Percentiles rank a stretch among this genome's conserved stretches.
Evolutionary conservation across 805 yeast species (phyloP).

Genomic region (Metschnikowia cubensis): DNA sequence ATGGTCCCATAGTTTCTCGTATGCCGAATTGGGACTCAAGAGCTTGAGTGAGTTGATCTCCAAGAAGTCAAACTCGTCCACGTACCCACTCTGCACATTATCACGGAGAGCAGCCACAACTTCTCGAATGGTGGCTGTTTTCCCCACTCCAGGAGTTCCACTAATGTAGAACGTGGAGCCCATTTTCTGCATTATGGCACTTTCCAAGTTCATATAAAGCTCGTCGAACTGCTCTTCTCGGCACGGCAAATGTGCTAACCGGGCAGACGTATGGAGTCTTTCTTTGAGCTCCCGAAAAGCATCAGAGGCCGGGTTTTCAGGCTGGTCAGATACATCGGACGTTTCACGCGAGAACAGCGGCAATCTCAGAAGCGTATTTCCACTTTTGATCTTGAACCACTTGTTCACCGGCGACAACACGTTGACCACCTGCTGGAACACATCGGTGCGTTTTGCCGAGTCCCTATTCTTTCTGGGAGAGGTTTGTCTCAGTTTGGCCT

Average conservation of each 20-base stretch:
- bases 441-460: slow-evolving; percentile 7
- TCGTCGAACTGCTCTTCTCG: slow-evolving; percentile 78
- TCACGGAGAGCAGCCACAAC: slow-evolving; percentile 66
- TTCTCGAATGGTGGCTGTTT: slow-evolving; percentile 88
- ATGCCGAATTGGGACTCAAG: slow-evolving; percentile 73
- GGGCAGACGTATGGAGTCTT: slow-evolving; percentile 42
- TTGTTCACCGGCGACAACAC: slow-evolving; percentile 22
- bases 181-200: slow-evolving; percentile 61
- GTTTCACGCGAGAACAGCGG: slow-evolving; percentile 18
- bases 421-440: slow-evolving; percentile 15
- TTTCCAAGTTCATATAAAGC: slow-evolving; percentile 63
- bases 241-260: slow-evolving; percentile 64
- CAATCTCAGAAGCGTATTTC: slow-evolving; percentile 17
- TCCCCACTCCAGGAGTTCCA: slow-evolving; percentile 98
- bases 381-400: slow-evolving; percentile 25
- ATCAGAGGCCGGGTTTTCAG: slow-evolving; percentile 17
- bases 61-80: slow-evolving; percentile 57
- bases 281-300: slow-evolving; percentile 39
- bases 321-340: background rate
- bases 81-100: slow-evolving; percentile 22
- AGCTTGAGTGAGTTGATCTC: slow-evolving; percentile 92
- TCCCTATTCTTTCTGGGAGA: slow-evolving; percentile 1
- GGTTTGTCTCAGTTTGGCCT: background rate
- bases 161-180: slow-evolving; percentile 88
- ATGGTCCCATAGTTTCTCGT: slow-evolving; percentile 78